Evolutionary conservation across 148 eudicot species (phyloP).

Genomic region (Nepenthes mirabilis): DNA sequence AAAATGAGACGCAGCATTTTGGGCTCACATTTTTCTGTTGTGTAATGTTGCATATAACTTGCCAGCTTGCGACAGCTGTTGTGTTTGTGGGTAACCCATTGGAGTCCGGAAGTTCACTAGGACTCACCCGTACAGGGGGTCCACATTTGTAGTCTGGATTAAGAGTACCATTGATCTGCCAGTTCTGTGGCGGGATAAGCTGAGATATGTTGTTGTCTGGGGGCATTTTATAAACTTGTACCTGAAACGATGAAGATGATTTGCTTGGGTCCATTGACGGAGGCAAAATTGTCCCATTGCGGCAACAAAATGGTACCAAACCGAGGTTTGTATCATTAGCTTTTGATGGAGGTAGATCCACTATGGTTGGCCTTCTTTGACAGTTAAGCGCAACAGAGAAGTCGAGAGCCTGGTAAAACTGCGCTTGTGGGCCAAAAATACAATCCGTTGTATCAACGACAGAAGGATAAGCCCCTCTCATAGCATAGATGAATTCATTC

Average conservation of each 20-base stretch:
- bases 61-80: slow-evolving; percentile 36
- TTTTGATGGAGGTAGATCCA: slow-evolving; percentile 31
- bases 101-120: slow-evolving; percentile 43
- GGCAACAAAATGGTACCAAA: slow-evolving; percentile 42
- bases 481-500: slow-evolving; percentile 44
- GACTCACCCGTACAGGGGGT: slow-evolving; percentile 56
- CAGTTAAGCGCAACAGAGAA: slow-evolving; percentile 54
- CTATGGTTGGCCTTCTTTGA: slow-evolving; percentile 41
- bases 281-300: slow-evolving; percentile 68
- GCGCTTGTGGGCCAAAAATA: slow-evolving; percentile 35
- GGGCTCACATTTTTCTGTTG: slow-evolving; percentile 23
- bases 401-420: slow-evolving; percentile 28
- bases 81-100: slow-evolving; percentile 19
- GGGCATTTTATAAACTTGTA: slow-evolving; percentile 62
- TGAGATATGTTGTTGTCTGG: slow-evolving; percentile 45
- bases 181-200: slow-evolving; percentile 50
- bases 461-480: slow-evolving; percentile 56
- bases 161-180: slow-evolving; percentile 42
- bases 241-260: slow-evolving; percentile 41
- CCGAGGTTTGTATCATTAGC: slow-evolving; percentile 46
- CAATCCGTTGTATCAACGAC: slow-evolving; percentile 41
- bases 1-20: slow-evolving; percentile 44
- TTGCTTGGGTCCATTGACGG: slow-evolving; percentile 45
- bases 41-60: slow-evolving; percentile 47
- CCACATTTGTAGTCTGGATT: slow-evolving; percentile 62